Conservation (phyloP, 495 filamentous ascomycete genomes). For the Aspergillus biplanus region DNA sequence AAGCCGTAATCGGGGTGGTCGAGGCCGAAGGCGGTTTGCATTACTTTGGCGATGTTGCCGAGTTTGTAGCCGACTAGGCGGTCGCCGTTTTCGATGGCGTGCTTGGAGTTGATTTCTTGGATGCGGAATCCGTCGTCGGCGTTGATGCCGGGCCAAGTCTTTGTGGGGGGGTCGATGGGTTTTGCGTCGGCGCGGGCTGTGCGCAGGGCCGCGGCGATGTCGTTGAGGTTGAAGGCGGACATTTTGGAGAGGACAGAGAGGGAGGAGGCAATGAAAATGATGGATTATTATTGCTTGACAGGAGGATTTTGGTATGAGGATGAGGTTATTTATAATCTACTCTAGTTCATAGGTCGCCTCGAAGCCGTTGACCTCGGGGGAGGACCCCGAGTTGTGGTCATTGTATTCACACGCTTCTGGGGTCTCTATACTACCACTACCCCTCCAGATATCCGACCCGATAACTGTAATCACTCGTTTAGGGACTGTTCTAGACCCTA, state of each 20-base stretch:
- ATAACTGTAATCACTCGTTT: too few species aligned
- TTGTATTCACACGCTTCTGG: too few species aligned
- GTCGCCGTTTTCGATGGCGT: constrained; percentile 24
- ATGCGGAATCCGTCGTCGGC: constrained; percentile 26
- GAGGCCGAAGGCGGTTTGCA: constrained; percentile 27
- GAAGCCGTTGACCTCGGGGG: too few species aligned
- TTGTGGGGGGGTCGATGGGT: constrained; percentile 25
- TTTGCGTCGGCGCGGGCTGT: constrained; percentile 11
- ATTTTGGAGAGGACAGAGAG: constrained; percentile 5
- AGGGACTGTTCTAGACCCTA: too few species aligned
- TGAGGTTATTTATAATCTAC: neutral
- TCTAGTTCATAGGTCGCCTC: neutral
- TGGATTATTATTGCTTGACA: neutral
- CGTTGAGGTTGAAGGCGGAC: constrained; percentile 7
- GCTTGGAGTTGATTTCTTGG: constrained; percentile 19
- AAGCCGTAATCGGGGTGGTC: constrained; percentile 31
- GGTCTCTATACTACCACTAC: too few species aligned
- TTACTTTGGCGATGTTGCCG: constrained; percentile 32
- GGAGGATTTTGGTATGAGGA: neutral
- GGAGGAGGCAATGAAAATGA: neutral
- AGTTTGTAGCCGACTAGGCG: constrained; percentile 29
- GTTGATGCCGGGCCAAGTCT: constrained; percentile 24
- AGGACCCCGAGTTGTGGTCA: too few species aligned
- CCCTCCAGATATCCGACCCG: too few species aligned
- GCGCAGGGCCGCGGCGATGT: constrained; percentile 21